A percentile compares a stretch with the other conserved stretches of the same genome.
Evolutionary conservation across 805 yeast species (phyloP).

Genomic region (Priceomyces medius): DNA sequence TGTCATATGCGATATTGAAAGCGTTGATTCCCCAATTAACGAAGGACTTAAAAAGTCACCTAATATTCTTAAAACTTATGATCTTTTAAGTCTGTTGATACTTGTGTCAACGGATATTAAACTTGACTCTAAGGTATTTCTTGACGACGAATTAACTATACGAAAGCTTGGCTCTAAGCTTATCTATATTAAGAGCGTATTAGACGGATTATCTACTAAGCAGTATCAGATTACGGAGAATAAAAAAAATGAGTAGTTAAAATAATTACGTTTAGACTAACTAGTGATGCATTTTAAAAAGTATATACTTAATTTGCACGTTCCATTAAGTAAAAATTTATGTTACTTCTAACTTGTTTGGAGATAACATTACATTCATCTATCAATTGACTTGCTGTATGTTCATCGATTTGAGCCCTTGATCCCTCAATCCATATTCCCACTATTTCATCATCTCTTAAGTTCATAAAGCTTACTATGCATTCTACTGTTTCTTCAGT

Average conservation of each 20-base stretch:
- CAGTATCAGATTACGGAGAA: constrained; percentile 8
- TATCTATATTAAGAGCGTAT: constrained; percentile 33
- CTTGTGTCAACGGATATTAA: constrained; percentile 35
- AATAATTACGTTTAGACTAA: background rate
- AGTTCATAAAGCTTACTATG: constrained; percentile 52
- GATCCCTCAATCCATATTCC: constrained; percentile 54
- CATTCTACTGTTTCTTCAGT: constrained; percentile 28
- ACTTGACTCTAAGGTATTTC: constrained; percentile 38
- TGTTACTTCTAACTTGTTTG: constrained; percentile 38
- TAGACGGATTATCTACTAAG: constrained; percentile 33
- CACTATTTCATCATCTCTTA: constrained; percentile 55
- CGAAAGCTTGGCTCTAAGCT: constrained; percentile 30
- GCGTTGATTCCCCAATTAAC: constrained; percentile 27
- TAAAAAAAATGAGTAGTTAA: constrained; percentile 9
- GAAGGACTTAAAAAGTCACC: constrained; percentile 23
- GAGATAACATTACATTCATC: constrained; percentile 48
- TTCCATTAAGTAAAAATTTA: constrained; percentile 44
- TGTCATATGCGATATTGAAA: constrained; percentile 25
- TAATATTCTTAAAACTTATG: constrained; percentile 29
- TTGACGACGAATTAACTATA: constrained; percentile 28
- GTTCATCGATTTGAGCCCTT: constrained; percentile 22
- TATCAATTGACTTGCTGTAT: constrained; percentile 26
- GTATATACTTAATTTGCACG: constrained; percentile 1
- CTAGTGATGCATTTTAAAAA: background rate
- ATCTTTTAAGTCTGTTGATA: constrained; percentile 25